A percentile compares a stretch with the other conserved stretches of the same genome.
phyloP scores from a whole-genome alignment of 768 basidiomycete genomes.

The Mycena amicta region DNA sequence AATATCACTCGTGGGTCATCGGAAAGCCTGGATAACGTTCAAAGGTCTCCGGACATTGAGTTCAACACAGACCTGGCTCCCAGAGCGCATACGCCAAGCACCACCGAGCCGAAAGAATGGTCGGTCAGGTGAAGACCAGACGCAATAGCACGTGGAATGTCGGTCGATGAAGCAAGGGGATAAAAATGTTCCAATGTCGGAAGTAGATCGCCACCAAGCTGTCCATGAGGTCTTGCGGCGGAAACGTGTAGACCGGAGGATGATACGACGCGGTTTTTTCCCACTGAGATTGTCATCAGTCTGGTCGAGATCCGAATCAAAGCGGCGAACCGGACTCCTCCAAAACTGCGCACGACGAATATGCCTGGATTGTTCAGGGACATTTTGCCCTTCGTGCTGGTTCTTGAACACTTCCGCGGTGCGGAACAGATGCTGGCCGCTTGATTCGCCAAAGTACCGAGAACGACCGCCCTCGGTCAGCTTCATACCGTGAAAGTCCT shows the following conservation, averaged over 20 bases:
- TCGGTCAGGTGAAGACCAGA: slow-evolving; percentile 42
- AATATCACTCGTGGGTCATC: slow-evolving; percentile 45
- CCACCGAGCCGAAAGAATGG: slow-evolving; percentile 42
- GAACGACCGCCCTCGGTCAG: slow-evolving; percentile 7
- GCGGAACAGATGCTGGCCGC: slow-evolving; percentile 31
- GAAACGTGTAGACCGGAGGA: slow-evolving; percentile 24
- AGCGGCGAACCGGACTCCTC: slow-evolving; percentile 33
- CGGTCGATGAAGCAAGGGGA: slow-evolving; percentile 54
- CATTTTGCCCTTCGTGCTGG: slow-evolving; percentile 33
- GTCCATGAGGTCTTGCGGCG: slow-evolving; percentile 39
- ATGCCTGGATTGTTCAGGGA: not conserved
- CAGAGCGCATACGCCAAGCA: slow-evolving; percentile 53
- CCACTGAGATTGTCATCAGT: no score
- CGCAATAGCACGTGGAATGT: slow-evolving; percentile 44
- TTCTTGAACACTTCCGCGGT: slow-evolving; percentile 41
- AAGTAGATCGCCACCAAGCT: slow-evolving; percentile 55
- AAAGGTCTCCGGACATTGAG: no score
- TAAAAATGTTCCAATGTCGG: slow-evolving; percentile 35
- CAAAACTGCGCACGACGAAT: slow-evolving; percentile 17
- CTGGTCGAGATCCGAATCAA: no score
- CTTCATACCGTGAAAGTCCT: slow-evolving; percentile 3
- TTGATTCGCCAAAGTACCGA: slow-evolving; percentile 32
- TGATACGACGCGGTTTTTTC: not conserved
- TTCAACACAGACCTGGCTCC: slow-evolving; percentile 13
- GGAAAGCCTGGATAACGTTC: slow-evolving; percentile 40